Evolutionary conservation across 441 rosid genomes (phyloP).

Genomic region (Eutrema salsugineum): DNA sequence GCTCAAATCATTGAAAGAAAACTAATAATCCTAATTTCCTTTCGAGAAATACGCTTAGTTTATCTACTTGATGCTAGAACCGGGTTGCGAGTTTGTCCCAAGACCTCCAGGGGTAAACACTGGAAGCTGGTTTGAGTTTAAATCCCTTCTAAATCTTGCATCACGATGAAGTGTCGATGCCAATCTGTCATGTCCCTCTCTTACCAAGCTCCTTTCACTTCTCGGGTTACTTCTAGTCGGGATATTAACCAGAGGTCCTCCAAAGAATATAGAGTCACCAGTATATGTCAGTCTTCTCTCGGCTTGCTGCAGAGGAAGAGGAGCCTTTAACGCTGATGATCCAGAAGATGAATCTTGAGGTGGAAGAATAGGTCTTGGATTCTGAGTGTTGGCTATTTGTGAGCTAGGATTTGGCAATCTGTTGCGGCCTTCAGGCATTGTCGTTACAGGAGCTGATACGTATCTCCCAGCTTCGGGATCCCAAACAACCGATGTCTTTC

Average conservation of each 20-base stretch:
- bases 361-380: slow-evolving; percentile 37
- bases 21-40: neutral
- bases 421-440: slow-evolving; percentile 55
- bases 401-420: slow-evolving; percentile 36
- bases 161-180: slow-evolving; percentile 46
- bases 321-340: slow-evolving; percentile 29
- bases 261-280: slow-evolving; percentile 66
- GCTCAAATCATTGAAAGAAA: neutral
- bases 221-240: slow-evolving; percentile 48
- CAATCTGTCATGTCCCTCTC: slow-evolving; percentile 53
- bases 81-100: slow-evolving; percentile 31
- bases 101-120: slow-evolving; percentile 52
- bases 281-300: slow-evolving; percentile 54
- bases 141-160: slow-evolving; percentile 58
- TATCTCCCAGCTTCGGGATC: slow-evolving; percentile 96
- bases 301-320: slow-evolving; percentile 32
- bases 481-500: slow-evolving; percentile 87
- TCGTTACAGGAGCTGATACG: slow-evolving; percentile 70
- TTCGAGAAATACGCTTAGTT: neutral
- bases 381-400: slow-evolving; percentile 37
- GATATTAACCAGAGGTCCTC: slow-evolving; percentile 62
- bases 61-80: slow-evolving; percentile 43
- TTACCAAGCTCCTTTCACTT: slow-evolving; percentile 42
- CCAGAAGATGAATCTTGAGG: slow-evolving; percentile 42
- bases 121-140: slow-evolving; percentile 66